Percentiles rank a stretch among this genome's conserved stretches.
Evolutionary conservation across 257 asterid species (phyloP).

Genomic region (Solanum okadae): DNA sequence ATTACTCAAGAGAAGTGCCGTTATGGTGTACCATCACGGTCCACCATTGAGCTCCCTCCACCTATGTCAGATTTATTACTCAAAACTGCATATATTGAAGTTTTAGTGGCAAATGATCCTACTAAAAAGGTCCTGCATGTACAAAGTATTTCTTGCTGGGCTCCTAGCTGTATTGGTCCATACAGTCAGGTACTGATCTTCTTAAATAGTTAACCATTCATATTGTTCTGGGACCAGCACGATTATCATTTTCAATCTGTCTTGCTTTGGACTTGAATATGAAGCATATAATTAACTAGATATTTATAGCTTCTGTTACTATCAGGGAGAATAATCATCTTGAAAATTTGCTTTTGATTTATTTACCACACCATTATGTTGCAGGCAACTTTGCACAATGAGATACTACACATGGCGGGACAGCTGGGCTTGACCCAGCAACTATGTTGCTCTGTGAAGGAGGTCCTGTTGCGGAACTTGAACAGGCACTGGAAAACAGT

Average conservation of each 20-base stretch:
- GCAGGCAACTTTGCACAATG: conserved; percentile 83
- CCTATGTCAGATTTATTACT: too few species aligned
- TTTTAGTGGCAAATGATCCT: conserved; percentile 61
- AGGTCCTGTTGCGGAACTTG: conserved; percentile 61
- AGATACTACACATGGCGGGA: conserved; percentile 87
- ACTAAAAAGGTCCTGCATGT: conserved; percentile 83
- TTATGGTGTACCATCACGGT: conserved; percentile 90
- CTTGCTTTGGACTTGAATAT: not conserved
- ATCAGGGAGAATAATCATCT: not conserved
- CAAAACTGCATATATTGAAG: too few species aligned
- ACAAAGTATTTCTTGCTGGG: conserved; percentile 96
- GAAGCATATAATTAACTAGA: not conserved
- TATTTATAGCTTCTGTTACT: not conserved
- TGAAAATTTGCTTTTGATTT: not conserved
- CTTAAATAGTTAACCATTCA: not conserved
- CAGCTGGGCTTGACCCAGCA: conserved; percentile 93
- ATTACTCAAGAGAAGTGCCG: conserved; percentile 87
- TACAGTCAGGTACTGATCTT: conserved; percentile 77
- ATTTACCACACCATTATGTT: not conserved
- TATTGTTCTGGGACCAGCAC: not conserved
- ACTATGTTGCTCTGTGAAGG: conserved; percentile 68
- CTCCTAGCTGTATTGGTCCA: conserved; percentile 98
- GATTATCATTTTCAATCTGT: not conserved
- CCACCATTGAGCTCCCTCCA: conserved; percentile 93
- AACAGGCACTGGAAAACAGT: conserved; percentile 58